Evolutionary conservation across 805 yeast species (phyloP).

Genomic region (Yarrowia bubula): DNA sequence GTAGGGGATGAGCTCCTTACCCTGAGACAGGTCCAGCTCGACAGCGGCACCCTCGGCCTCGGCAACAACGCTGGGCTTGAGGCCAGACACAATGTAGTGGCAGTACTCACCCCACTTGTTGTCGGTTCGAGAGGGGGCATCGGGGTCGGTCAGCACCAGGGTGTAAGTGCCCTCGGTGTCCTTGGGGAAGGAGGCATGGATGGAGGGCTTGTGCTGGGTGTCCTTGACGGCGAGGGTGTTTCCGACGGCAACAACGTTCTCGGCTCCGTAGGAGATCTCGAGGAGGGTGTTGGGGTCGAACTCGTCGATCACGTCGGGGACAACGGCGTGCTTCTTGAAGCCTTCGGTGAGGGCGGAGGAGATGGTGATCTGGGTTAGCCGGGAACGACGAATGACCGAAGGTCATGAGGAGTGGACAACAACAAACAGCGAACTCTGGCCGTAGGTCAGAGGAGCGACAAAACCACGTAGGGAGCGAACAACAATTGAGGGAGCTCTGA

Average conservation of each 20-base stretch:
- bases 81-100: conserved; percentile 60
- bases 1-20: conserved; percentile 46
- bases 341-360: conserved; percentile 41
- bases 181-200: conserved; percentile 61
- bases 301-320: conserved; percentile 45
- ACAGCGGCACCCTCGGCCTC: conserved; percentile 32
- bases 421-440: no score
- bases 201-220: conserved; percentile 64
- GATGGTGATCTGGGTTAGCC: conserved; percentile 38
- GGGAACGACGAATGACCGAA: neutral
- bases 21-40: conserved; percentile 32
- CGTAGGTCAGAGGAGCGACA: no score
- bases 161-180: conserved; percentile 59
- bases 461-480: no score
- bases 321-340: conserved; percentile 43
- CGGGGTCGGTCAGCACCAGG: conserved; percentile 85
- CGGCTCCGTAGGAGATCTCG: conserved; percentile 60
- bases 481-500: neutral
- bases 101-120: conserved; percentile 85
- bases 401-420: neutral
- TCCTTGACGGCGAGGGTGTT: conserved; percentile 63
- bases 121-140: conserved; percentile 83
- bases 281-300: conserved; percentile 44
- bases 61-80: conserved; percentile 37
- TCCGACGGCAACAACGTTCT: conserved; percentile 71